Conservation (phyloP, 2,329 filamentous ascomycete species). For the Cordyceps militaris region DNA sequence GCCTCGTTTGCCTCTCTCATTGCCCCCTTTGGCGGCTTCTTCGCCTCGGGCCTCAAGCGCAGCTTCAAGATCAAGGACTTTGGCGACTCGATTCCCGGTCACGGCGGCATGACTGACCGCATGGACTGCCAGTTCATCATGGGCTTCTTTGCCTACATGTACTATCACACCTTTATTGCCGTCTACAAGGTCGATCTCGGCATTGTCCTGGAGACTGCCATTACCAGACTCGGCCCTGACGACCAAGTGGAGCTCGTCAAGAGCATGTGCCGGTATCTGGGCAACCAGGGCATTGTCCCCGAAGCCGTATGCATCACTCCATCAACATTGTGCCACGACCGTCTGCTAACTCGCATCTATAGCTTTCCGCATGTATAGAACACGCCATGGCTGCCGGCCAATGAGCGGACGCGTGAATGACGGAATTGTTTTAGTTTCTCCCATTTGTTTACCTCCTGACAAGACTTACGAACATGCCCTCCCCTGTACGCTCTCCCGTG, state of each 20-base stretch:
- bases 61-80: conserved; percentile 99
- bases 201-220: conserved; percentile 81
- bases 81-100: conserved; percentile 93
- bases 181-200: conserved; percentile 80
- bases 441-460: neutral
- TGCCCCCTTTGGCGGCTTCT: conserved; percentile 96
- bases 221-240: conserved; percentile 77
- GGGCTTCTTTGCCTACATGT: conserved; percentile 97
- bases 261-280: conserved; percentile 55
- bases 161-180: conserved; percentile 96
- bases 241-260: conserved; percentile 81
- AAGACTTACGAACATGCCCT: neutral
- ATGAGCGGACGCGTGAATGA: conserved; percentile 8
- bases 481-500: neutral
- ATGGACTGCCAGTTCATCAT: conserved; percentile 99
- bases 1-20: conserved; percentile 94
- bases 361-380: conserved; percentile 13
- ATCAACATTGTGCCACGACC: neutral
- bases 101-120: conserved; percentile 95
- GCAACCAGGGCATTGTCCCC: conserved; percentile 50
- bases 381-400: conserved; percentile 10
- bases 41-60: conserved; percentile 92
- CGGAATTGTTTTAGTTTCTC: conserved; percentile 1
- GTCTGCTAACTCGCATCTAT: neutral
- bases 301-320: conserved; percentile 23